Evolutionary conservation across 352 stramenopile species (phyloP).

Genomic region (Halophytophthora batemanensis): DNA sequence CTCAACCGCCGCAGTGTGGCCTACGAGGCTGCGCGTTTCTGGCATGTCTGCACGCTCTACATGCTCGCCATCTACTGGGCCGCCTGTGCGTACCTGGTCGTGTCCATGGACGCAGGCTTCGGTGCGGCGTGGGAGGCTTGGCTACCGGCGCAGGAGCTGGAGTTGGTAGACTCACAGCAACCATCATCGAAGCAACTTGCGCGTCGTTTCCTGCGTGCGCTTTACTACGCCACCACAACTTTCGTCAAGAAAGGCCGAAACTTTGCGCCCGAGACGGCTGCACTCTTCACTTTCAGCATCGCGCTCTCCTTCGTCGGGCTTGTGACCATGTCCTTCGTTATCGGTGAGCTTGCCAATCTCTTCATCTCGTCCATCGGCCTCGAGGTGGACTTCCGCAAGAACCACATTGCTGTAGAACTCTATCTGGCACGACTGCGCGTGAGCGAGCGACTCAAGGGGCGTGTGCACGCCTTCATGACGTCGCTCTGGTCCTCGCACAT

Average conservation of each 20-base stretch:
- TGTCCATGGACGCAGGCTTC: conserved; percentile 40
- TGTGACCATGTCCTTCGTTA: conserved; percentile 53
- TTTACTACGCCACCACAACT: conserved; percentile 45
- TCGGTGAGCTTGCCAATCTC: conserved; percentile 46
- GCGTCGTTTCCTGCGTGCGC: conserved; percentile 34
- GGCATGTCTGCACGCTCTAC: conserved; percentile 54
- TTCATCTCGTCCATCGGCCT: conserved; percentile 59
- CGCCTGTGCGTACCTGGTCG: conserved; percentile 45
- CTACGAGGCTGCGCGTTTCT: conserved; percentile 52
- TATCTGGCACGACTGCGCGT: conserved; percentile 38
- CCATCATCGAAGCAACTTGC: conserved; percentile 30
- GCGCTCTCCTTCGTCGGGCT: conserved; percentile 39
- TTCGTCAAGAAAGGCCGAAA: conserved; percentile 52
- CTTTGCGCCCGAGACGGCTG: conserved; percentile 24
- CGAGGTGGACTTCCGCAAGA: conserved; percentile 59
- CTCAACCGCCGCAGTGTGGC: conserved; percentile 52
- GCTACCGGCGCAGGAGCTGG: conserved; percentile 34
- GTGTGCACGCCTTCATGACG: conserved; percentile 40
- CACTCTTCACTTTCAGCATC: conserved; percentile 43
- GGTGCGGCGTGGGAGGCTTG: conserved; percentile 48
- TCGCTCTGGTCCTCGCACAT: conserved; percentile 57
- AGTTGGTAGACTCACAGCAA: conserved; percentile 24
- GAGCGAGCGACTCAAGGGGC: conserved; percentile 24
- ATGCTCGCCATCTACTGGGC: conserved; percentile 57
- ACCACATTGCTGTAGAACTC: conserved; percentile 47